Evolutionary conservation across 345 rosid species (phyloP), one percentile per base, ranked within the genome.

Genomic region (Salix udensis): DNA sequence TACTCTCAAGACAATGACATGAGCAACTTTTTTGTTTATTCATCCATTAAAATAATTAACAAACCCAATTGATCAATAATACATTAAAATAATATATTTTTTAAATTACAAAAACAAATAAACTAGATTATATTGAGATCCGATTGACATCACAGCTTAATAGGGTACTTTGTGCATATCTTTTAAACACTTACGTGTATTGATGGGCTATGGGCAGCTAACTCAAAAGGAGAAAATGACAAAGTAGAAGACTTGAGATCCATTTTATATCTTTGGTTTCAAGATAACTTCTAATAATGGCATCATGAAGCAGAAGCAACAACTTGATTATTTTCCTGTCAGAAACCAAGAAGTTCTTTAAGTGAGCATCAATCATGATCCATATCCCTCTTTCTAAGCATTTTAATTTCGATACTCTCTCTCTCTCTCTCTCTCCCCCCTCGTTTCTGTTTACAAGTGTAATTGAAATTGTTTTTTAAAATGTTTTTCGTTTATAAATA

Each of bases 371-470:
- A 39, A 73, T 73, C 76, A 61, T 58, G 2, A 12, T 60, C 52
- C 66, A 13, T 60, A 24, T n/a, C 48, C 75, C 21, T 23, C 67
- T 72, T 37, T 37, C n/a, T 37, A 72, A 58, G 75, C 52, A n/a
- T 72, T 58, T 58, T 31, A 5, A 24, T 40, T 5, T 37, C 77
- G 78, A 80, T 71, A 34, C 36, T 34, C 6, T 1, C 36, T 34
- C 36, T 31, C 34, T 4, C 34, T 31, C 34, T 30, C 36, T 31
- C 34, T 4, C 34, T 31, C 34, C 3, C 34, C 34, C 5, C 0
- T 31, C 34, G 5, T 31, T 4, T 31, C 4, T 30, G 3, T 30
- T 30, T 30, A 30, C 0, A 2, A 0, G 0, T 34, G 0, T 34
- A 5, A 0, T 34, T 36, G 1, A 5, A 5, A 7, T 5, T 36